phyloP scores from a whole-genome alignment of 2,329 filamentous ascomycete genomes.

The Massarina eburnea region DNA sequence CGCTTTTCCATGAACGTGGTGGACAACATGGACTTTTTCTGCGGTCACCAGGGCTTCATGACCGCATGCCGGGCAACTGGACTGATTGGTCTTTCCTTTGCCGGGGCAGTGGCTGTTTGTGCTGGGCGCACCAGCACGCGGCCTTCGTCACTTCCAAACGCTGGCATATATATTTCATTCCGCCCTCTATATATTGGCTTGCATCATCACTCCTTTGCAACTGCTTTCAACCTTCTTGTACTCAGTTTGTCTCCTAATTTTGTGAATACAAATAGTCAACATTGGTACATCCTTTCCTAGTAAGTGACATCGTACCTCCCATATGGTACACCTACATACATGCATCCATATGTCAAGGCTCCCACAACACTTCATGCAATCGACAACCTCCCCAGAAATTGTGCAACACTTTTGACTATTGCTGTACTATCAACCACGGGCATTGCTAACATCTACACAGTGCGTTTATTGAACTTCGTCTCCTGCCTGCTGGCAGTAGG shows the following conservation, averaged over 20 bases:
- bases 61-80: not conserved
- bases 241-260: not conserved
- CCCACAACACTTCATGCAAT: too few species aligned
- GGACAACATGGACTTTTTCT: not conserved
- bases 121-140: not conserved
- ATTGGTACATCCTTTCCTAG: not conserved
- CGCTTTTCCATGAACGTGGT: not conserved
- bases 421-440: not conserved
- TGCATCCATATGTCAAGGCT: not conserved
- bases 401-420: too few species aligned
- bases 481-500: conserved; percentile 34
- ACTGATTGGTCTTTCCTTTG: not conserved
- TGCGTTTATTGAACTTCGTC: conserved; percentile 27
- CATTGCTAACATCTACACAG: not conserved
- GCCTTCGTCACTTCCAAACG: not conserved
- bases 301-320: conserved; percentile 3
- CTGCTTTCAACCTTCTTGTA: not conserved
- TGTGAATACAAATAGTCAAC: not conserved
- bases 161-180: not conserved
- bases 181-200: not conserved
- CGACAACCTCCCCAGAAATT: too few species aligned
- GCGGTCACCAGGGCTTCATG: not conserved
- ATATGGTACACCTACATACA: not conserved
- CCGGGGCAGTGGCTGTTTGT: not conserved
- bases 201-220: not conserved